These are phyloP conservation scores for Neurospora sp. DNA, from an alignment of 495 filamentous ascomycete genomes.

Conservation along the genomic window DNA sequence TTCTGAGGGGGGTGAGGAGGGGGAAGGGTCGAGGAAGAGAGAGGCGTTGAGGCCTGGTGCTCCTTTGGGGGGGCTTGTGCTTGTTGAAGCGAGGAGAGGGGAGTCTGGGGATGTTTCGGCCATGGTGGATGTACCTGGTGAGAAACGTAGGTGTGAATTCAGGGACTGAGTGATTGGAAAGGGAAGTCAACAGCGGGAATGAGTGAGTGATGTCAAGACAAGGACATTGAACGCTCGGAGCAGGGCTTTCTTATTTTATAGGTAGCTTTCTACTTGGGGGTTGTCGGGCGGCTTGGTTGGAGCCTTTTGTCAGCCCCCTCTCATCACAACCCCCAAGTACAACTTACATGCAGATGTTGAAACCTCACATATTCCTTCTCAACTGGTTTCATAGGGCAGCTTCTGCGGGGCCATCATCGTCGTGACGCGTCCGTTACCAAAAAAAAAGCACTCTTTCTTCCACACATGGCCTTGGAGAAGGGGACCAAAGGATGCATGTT, in stretches of 20 bases:
- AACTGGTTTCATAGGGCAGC: background rate
- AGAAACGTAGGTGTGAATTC: background rate
- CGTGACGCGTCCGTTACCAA: background rate
- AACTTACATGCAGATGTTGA: background rate
- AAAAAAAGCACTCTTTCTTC: background rate
- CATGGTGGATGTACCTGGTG: background rate
- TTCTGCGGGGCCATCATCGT: background rate
- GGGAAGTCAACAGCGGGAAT: background rate
- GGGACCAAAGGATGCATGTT: background rate
- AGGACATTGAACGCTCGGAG: no score
- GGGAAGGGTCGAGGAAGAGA: background rate
- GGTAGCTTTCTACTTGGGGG: no score
- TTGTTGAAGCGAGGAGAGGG: background rate
- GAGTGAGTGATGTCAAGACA: no score
- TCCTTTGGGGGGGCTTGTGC: background rate
- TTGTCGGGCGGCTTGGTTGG: no score
- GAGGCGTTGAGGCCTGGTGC: background rate
- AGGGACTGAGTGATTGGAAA: background rate
- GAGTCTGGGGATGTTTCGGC: no score
- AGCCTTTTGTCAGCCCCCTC: no score
- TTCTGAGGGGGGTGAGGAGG: background rate
- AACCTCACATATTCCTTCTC: background rate
- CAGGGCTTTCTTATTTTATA: no score
- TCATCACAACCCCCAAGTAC: no score
- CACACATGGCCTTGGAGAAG: background rate